Conservation (phyloP, 495 filamentous ascomycete genomes). For the Aspergillus leporis region DNA sequence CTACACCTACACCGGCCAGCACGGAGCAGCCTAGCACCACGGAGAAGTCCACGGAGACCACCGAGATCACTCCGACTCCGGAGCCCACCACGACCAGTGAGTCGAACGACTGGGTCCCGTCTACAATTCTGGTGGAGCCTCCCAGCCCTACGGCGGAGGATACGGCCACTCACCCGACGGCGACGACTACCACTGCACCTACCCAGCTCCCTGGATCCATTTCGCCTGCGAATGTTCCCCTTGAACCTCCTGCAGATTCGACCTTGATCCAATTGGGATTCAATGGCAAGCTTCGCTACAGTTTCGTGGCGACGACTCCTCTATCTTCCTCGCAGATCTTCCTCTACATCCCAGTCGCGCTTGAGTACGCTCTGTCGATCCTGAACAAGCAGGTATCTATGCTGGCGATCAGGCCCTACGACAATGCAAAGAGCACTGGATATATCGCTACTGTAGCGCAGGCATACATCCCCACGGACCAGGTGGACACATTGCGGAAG, state of each 20-base stretch:
- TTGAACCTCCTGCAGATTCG: slow-evolving; percentile 57
- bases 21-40: slow-evolving; percentile 13
- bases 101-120: slow-evolving; percentile 21
- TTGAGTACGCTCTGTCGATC: slow-evolving; percentile 65
- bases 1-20: slow-evolving; percentile 12
- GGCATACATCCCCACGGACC: slow-evolving; percentile 67
- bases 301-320: slow-evolving; percentile 69
- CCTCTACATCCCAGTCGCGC: slow-evolving; percentile 70
- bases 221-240: slow-evolving; percentile 58
- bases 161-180: slow-evolving; percentile 25
- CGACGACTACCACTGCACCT: slow-evolving; percentile 48
- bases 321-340: slow-evolving; percentile 86
- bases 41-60: background rate
- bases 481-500: slow-evolving; percentile 61
- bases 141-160: slow-evolving; percentile 23
- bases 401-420: slow-evolving; percentile 73
- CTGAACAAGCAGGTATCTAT: slow-evolving; percentile 56
- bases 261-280: slow-evolving; percentile 84
- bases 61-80: slow-evolving; percentile 8
- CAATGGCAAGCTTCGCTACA: slow-evolving; percentile 74
- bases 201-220: slow-evolving; percentile 73
- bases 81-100: slow-evolving; percentile 16
- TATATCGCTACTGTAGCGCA: slow-evolving; percentile 84
- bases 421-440: slow-evolving; percentile 66
- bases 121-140: slow-evolving; percentile 28